Base-by-base conservation (phyloP, 495 filamentous ascomycete species). In the Lentithecium fluviatile region DNA sequence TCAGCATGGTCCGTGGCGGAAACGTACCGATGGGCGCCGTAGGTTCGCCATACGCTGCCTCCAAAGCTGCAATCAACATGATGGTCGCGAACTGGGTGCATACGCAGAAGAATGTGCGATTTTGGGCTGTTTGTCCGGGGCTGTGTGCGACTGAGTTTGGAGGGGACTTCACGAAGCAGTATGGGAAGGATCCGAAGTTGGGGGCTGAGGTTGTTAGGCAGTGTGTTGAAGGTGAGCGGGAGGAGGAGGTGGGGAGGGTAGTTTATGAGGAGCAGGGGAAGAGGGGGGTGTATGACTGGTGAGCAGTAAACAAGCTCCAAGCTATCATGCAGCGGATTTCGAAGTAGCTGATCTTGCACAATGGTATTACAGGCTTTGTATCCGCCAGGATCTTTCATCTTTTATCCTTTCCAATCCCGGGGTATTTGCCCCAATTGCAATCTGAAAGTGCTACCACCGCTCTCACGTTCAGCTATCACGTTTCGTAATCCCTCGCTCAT, bases 1-100 rank as follows among this genome's bases (percentile, higher is more conserved):
- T 60, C 8, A 25, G 17, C 12, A 56, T 51, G 26, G 24, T 7
- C 46, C 13, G 6, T 20, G 12, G 19, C 20, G 45, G 19, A 37
- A 13, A 25, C 24, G 17, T 19, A 17, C n/a, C 19, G 20, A 32
- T 13, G 23, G 2, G 13, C 40, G 13, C 40, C 3, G 40, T 13
- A 13, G 19, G 11, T 0, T 34, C 38, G 34, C 46, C 45, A n/a
- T 62, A 66, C 45, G 1, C 40, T 2, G 24, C 52, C 2, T 40
- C 24, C 58, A 66, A 66, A 40, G 63, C 63, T 2, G 63, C 63
- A 13, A 23, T 66, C 7, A 56, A 66, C 36, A 66, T 66, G 63
- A 15, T 57, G 2, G 42, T 51, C 15, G 46, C 43, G 34, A 7
- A 52, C 19, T 57, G 60, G 47, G 25, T 13, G 5, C 26, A 43